Evolutionary conservation across 331 rosid species (phyloP).

Genomic region (Arachis monticola): DNA sequence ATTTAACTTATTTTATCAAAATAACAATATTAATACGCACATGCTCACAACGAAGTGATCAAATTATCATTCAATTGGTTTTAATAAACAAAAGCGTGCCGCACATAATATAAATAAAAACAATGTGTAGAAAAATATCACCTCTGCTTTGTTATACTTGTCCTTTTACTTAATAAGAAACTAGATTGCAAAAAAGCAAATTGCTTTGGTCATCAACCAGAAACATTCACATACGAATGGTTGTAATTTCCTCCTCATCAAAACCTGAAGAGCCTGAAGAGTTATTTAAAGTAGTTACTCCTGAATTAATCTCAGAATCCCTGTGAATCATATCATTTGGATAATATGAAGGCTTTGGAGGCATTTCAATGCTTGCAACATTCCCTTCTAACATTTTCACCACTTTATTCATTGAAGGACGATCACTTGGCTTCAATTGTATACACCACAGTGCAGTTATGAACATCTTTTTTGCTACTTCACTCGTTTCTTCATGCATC

Average conservation of each 20-base stretch:
- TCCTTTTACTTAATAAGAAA: neutral
- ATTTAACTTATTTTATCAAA: too few species aligned
- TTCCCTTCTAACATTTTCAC: conserved; percentile 38
- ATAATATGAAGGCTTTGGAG: conserved; percentile 13
- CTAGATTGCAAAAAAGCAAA: neutral
- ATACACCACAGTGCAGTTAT: conserved; percentile 11
- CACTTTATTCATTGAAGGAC: conserved; percentile 18
- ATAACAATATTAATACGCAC: too few species aligned
- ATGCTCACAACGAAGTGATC: too few species aligned
- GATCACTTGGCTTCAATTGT: conserved; percentile 6
- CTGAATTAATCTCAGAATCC: neutral
- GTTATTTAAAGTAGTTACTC: neutral
- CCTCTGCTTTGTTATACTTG: neutral
- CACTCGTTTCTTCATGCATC: conserved; percentile 19
- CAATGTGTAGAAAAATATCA: too few species aligned
- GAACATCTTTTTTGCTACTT: conserved; percentile 32
- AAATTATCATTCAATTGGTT: too few species aligned
- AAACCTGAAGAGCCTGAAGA: neutral
- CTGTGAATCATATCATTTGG: neutral
- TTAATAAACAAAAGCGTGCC: too few species aligned
- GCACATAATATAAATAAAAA: too few species aligned
- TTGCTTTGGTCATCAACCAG: neutral
- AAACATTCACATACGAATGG: too few species aligned
- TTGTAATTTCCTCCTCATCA: neutral
- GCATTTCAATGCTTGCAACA: conserved; percentile 7